Evolutionary conservation across 768 basidiomycete genomes (phyloP).

Genomic region (Tulasnella sp.): DNA sequence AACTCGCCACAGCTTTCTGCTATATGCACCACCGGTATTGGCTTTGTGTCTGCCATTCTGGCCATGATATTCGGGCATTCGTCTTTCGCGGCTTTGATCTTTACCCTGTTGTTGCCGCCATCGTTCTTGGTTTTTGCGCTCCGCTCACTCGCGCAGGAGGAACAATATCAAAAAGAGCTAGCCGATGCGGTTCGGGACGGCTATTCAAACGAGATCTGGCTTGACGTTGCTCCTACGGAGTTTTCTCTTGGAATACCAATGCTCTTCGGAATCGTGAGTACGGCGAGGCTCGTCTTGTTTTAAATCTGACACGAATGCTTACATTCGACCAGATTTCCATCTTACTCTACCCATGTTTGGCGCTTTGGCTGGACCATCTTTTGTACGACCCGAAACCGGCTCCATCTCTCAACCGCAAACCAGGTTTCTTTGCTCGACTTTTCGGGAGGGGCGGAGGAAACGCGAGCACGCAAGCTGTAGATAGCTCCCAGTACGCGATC

Average conservation of each 20-base stretch:
- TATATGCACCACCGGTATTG: constrained; percentile 59
- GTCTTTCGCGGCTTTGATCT: constrained; percentile 53
- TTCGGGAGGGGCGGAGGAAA: constrained; percentile 34
- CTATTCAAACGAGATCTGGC: neutral
- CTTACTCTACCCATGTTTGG: constrained; percentile 71
- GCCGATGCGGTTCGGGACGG: neutral
- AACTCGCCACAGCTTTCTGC: constrained; percentile 71
- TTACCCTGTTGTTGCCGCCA: constrained; percentile 70
- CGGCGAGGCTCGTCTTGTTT: neutral
- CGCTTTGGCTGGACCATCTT: constrained; percentile 53
- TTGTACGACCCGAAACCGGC: constrained; percentile 58
- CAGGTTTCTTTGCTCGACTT: constrained; percentile 30
- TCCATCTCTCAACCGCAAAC: constrained; percentile 29
- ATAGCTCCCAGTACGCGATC: constrained; percentile 35
- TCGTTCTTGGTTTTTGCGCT: constrained; percentile 71
- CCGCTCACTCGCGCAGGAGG: constrained; percentile 67
- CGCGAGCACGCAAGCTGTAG: constrained; percentile 34
- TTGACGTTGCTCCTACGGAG: neutral
- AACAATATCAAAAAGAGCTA: constrained; percentile 38
- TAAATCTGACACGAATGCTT: neutral
- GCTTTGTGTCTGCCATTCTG: constrained; percentile 63
- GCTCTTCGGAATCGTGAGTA: neutral
- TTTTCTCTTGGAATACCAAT: neutral
- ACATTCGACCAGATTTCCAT: constrained; percentile 53
- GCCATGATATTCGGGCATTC: constrained; percentile 52